phyloP scores from a whole-genome alignment of 176 grass and related monocot species.

The sorghum (Sorghum bicolor) region DNA sequence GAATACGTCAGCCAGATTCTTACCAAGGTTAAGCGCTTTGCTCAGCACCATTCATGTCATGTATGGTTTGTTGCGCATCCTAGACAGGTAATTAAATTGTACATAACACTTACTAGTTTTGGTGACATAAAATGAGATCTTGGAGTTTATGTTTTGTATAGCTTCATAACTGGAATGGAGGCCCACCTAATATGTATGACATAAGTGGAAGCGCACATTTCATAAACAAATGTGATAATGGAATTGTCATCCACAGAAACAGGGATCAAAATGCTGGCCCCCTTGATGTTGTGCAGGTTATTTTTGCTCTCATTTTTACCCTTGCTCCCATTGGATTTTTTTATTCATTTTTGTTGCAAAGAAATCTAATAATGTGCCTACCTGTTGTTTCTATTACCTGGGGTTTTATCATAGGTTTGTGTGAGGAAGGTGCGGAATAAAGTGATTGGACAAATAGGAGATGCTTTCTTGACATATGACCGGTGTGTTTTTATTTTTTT shows the following conservation, averaged over 20 bases:
- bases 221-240: slow-evolving; percentile 99
- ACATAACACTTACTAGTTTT: neutral
- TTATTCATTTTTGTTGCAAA: neutral
- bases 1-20: slow-evolving; percentile 97
- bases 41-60: slow-evolving; percentile 91
- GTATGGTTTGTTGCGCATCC: slow-evolving; percentile 99
- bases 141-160: slow-evolving; percentile 32
- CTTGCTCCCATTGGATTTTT: neutral
- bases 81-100: slow-evolving; percentile 68
- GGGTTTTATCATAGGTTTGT: slow-evolving; percentile 53
- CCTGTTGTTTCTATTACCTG: neutral
- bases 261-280: slow-evolving; percentile 61
- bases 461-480: slow-evolving; percentile 79
- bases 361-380: neutral
- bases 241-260: slow-evolving; percentile 89
- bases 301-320: neutral
- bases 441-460: slow-evolving; percentile 83
- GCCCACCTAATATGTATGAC: slow-evolving; percentile 84
- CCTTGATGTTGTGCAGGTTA: slow-evolving; percentile 76
- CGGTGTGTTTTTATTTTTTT: slow-evolving; percentile 45
- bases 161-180: slow-evolving; percentile 89
- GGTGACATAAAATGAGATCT: neutral
- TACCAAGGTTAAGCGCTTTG: slow-evolving; percentile 91
- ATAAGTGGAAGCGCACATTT: slow-evolving; percentile 99
- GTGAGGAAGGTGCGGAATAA: slow-evolving; percentile 96